phyloP scores from a whole-genome alignment of 768 basidiomycete species.

The Collybiopsis luxurians region DNA sequence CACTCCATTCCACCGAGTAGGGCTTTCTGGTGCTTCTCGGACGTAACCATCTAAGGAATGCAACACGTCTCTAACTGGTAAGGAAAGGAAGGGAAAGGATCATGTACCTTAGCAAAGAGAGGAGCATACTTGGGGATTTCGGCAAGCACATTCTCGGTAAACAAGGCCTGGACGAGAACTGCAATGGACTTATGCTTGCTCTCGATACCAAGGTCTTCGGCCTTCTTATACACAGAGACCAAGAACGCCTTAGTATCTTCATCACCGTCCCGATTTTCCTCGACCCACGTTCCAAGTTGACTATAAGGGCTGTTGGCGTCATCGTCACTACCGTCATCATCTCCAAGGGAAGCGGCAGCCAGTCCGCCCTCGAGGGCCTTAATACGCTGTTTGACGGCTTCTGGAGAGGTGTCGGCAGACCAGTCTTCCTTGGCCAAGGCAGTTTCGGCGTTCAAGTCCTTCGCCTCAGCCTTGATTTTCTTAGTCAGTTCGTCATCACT shows the following conservation, averaged over 20 bases:
- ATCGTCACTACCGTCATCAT: constrained; percentile 85
- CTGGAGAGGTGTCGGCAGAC: constrained; percentile 89
- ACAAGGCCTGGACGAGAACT: constrained; percentile 81
- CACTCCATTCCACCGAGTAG: constrained; percentile 93
- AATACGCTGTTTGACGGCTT: constrained; percentile 82
- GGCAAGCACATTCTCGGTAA: constrained; percentile 65
- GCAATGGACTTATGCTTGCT: constrained; percentile 92
- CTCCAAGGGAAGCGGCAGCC: constrained; percentile 48
- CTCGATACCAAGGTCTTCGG: constrained; percentile 86
- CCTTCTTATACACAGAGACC: constrained; percentile 81
- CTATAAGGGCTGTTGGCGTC: constrained; percentile 84
- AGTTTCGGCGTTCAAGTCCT: constrained; percentile 64
- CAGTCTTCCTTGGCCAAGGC: constrained; percentile 72
- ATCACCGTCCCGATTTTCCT: constrained; percentile 54
- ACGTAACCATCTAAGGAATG: constrained; percentile 67
- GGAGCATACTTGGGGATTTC: constrained; percentile 67
- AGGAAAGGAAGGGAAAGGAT: background rate
- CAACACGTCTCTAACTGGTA: constrained; percentile 12
- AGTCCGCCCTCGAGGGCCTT: constrained; percentile 63
- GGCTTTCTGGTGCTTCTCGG: constrained; percentile 95
- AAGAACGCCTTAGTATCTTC: constrained; percentile 49
- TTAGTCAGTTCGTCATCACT: constrained; percentile 86
- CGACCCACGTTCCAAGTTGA: constrained; percentile 80
- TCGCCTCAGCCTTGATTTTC: constrained; percentile 91
- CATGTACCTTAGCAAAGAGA: constrained; percentile 72